Conservation (phyloP, 148 eudicot species). For the Chenopodium berlandieri region DNA sequence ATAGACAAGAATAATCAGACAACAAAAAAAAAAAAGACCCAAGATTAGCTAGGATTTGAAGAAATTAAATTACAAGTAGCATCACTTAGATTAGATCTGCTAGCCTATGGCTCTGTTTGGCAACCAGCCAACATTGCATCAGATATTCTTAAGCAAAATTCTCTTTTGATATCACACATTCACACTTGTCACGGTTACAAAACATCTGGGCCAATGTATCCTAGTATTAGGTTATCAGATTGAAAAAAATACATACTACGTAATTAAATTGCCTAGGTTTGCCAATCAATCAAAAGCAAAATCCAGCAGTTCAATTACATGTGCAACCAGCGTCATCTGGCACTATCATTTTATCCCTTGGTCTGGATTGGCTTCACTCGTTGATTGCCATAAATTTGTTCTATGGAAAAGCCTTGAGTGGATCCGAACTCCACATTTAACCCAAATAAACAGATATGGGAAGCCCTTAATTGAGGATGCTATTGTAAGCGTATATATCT, state of each 20-base stretch:
- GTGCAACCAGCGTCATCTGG: not conserved
- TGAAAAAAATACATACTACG: not conserved
- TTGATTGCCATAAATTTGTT: not conserved
- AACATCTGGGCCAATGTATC: not conserved
- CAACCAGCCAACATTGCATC: not conserved
- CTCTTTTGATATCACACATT: not conserved
- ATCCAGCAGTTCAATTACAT: not conserved
- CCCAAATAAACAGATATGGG: not conserved
- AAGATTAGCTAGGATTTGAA: not conserved
- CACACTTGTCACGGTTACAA: not conserved
- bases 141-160: not conserved
- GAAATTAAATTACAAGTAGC: not conserved
- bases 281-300: not conserved
- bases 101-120: not conserved
- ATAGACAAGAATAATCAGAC: not conserved
- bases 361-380: not conserved
- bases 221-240: not conserved
- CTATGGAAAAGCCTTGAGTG: not conserved
- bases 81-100: not conserved
- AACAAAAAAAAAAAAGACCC: not conserved
- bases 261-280: not conserved
- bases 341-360: not conserved
- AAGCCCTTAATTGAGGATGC: not conserved
- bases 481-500: not conserved
- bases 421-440: not conserved